Percentiles rank a stretch among this genome's conserved stretches.
Evolutionary conservation across 139 green algal genomes (phyloP).

Genomic region (Ostreobium quekettii): DNA sequence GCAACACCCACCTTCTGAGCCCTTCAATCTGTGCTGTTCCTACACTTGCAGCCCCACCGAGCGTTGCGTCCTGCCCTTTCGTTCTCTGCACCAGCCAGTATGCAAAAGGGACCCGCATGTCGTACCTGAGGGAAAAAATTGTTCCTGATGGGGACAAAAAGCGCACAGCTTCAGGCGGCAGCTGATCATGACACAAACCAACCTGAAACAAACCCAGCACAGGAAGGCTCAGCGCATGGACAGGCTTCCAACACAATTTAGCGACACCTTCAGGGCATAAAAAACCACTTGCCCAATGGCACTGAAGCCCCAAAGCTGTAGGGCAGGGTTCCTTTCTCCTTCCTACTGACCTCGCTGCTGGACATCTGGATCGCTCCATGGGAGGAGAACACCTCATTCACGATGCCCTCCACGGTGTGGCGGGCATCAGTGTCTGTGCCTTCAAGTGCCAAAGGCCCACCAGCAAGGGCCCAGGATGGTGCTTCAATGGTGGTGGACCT

Average conservation of each 20-base stretch:
- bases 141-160: conserved; percentile 9
- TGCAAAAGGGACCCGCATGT: conserved; percentile 17
- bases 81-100: conserved; percentile 7
- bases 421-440: not conserved
- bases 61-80: conserved; percentile 3
- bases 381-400: conserved; percentile 10
- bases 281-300: no score
- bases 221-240: no score
- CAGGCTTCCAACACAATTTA: no score
- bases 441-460: not conserved
- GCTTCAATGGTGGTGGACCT: not conserved
- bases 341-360: conserved; percentile 11
- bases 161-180: conserved; percentile 10
- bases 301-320: no score
- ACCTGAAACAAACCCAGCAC: no score
- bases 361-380: conserved; percentile 13
- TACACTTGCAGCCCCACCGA: not conserved
- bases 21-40: not conserved
- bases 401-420: not conserved
- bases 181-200: conserved; percentile 2
- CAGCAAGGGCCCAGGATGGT: not conserved
- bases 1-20: not conserved
- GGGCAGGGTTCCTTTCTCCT: no score
- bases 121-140: conserved; percentile 5
- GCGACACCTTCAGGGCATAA: no score